Evolutionary conservation across 164 flowering plant genomes (phyloP), one percentile per base, ranked within the genome.

Genomic region (Euptelea pleiosperma): DNA sequence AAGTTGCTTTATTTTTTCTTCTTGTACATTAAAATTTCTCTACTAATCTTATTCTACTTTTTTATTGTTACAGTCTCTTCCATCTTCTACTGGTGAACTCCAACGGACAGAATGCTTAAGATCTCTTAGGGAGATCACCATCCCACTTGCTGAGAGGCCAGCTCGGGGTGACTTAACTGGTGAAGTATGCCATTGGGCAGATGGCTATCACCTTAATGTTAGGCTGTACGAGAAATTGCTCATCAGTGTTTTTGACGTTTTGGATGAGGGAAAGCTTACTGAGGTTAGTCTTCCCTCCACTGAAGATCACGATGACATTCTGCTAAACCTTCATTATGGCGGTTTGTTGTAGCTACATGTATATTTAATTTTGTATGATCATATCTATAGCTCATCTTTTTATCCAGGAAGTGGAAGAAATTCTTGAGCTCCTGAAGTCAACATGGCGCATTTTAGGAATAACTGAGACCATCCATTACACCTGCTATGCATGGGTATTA

Each of bases 101-200:
- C 96, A 89, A 68, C 75, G 99, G 55, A 75, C 84, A 58, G 99
- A 94, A 60, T 82, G 97, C 75, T 78, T 94, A 63, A 81, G 85
- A 82, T 80, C 89, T 67, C 81, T 94, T 24, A 77, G 85, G 71
- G 99, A 94, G 59, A 74, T 86, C 69, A 81, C 93, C 36, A 70
- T 73, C 65, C 80, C 91, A 70, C 93, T 94, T 61, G 89, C 96
- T 66, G 96, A 91, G 77, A 90, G 99, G 76, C 95, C 97, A 51
- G 96, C 85, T 67, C 83, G 99, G 18, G 96, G 95, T 69, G 99
- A 94, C 77, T 73, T 91, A 62, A 94, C 99, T 76, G 99, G 97
- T 75, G 99, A 94, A 89, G 80, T 91, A 22, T 86, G 97, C 77
- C 99, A 94, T 63, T 94, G 99, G 99, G 96, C 97, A 41, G 99